Base-by-base conservation (phyloP, 2,329 filamentous ascomycete genomes). In the Colletotrichum chlorophyti region DNA sequence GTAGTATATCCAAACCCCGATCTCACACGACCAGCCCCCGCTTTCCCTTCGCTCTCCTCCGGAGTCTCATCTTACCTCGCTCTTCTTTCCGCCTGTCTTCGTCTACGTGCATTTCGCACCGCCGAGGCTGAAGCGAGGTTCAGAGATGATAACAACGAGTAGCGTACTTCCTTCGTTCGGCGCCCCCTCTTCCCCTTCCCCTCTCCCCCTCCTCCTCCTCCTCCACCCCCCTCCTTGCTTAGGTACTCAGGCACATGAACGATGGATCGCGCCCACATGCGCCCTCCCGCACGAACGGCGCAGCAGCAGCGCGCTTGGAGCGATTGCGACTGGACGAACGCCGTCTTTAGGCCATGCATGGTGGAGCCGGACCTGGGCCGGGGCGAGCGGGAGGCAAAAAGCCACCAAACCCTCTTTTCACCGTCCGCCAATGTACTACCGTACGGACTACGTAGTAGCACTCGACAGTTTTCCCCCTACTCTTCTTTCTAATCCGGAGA, bases 201-300 rank as follows among this genome's bases (percentile, higher is more conserved):
- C 8, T 27, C 23, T 21, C 23, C 6, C 29, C 17, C 9, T 15
- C 10, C 23, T 23, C 15, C 43, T 15, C 19, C 27, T 9, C 15
- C 11, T 4, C 29, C 21, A 23, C 11, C 37, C 21, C 24, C 40
- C 12, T 11, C 32, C 32, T 21, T 6, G 32, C 32, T 38, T 32
- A 14, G 10, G 43, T 17, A 23, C 43, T 47, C 31, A 35, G 38
- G 26, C 53, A 58, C 53, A 58, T 53, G 47, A 47, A 14, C 32
- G 26, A 24, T 31, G 47, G 53, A 45, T 52, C 47, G 38, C 32
- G 38, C 53, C 53, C 47, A 58, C 47, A 58, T 53, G 48, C 53
- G 53, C 53, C 48, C 51, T 46, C 53, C 46, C 46, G 45, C 46
- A 40, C 41, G 12, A 51, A 57, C 46, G 53, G 53, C 53, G n/a